Conservation (phyloP, 306 rosid species). For the Crotalaria pallida region DNA sequence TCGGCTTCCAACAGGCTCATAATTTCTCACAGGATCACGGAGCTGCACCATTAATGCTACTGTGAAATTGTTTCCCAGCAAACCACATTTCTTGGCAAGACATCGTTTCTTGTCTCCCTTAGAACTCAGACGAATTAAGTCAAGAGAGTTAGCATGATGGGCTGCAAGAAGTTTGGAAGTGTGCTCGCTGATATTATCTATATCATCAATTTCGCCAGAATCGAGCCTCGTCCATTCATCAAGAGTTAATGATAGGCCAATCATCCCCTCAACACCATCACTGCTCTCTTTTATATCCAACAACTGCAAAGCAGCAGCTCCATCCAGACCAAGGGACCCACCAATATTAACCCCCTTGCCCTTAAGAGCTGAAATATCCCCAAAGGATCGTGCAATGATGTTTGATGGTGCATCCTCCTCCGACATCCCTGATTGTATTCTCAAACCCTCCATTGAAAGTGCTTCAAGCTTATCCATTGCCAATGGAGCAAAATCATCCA, state of each 20-base stretch:
- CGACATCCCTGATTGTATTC: slow-evolving; percentile 87
- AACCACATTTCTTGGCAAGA: slow-evolving; percentile 54
- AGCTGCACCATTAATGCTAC: slow-evolving; percentile 88
- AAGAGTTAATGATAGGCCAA: slow-evolving; percentile 75
- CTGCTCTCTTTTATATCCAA: slow-evolving; percentile 49
- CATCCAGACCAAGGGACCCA: slow-evolving; percentile 64
- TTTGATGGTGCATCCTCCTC: slow-evolving; percentile 75
- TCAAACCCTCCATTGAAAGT: slow-evolving; percentile 82
- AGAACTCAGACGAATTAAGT: slow-evolving; percentile 42
- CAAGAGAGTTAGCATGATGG: slow-evolving; percentile 78
- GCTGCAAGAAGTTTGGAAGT: slow-evolving; percentile 83
- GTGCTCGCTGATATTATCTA: slow-evolving; percentile 67
- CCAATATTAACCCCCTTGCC: slow-evolving; percentile 47
- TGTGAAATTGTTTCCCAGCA: slow-evolving; percentile 82
- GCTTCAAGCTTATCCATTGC: slow-evolving; percentile 94
- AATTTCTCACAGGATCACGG: slow-evolving; percentile 78
- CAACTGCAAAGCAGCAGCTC: slow-evolving; percentile 78
- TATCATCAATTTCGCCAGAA: slow-evolving; percentile 83
- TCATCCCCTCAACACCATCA: slow-evolving; percentile 59
- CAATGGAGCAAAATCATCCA: slow-evolving; percentile 87
- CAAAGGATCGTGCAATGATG: slow-evolving; percentile 51
- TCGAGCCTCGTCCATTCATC: slow-evolving; percentile 95
- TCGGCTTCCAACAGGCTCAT: slow-evolving; percentile 83
- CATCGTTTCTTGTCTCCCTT: slow-evolving; percentile 59
- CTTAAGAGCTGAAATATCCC: slow-evolving; percentile 54